Percentiles rank a stretch among this genome's conserved stretches.
Conservation (phyloP, 73 alveolate genomes). For the Effrenium voratum region DNA sequence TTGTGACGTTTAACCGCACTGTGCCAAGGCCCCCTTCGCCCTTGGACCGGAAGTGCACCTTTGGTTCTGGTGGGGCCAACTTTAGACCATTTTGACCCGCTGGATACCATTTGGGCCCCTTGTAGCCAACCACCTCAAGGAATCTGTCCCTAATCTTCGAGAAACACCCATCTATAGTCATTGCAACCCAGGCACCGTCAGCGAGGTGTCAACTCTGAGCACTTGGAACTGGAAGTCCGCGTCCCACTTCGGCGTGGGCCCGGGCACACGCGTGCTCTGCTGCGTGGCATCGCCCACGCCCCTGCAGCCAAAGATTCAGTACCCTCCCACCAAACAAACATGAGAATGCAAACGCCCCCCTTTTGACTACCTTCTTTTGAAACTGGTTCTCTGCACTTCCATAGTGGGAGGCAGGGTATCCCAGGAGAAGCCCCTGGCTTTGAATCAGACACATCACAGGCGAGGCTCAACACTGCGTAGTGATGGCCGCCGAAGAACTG, state of each 20-base stretch:
- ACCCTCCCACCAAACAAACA: not conserved
- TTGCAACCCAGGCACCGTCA: slow-evolving; percentile 13
- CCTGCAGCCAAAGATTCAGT: not conserved
- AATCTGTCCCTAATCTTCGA: not conserved
- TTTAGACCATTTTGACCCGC: too few relatives aligned
- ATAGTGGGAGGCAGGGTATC: too few relatives aligned
- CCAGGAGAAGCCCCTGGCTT: too few relatives aligned
- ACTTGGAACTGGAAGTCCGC: slow-evolving; percentile 8
- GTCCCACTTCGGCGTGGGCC: slow-evolving; percentile 52
- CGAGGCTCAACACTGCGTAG: slow-evolving; percentile 43
- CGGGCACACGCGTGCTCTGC: slow-evolving; percentile 22
- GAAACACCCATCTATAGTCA: not conserved
- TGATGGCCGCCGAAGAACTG: slow-evolving; percentile 26
- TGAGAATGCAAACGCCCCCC: too few relatives aligned
- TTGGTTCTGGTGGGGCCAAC: too few relatives aligned
- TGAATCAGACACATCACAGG: too few relatives aligned
- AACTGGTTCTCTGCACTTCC: too few relatives aligned
- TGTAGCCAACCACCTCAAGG: not conserved
- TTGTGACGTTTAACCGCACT: too few relatives aligned
- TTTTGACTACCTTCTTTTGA: too few relatives aligned
- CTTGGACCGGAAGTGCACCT: too few relatives aligned
- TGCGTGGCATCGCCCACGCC: slow-evolving; percentile 46
- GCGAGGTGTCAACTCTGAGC: slow-evolving; percentile 60
- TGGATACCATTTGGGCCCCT: too few relatives aligned
- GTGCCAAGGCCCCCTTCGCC: too few relatives aligned